Conservation (phyloP, 805 yeast species). For the Wickerhamiella hasegawae region DNA sequence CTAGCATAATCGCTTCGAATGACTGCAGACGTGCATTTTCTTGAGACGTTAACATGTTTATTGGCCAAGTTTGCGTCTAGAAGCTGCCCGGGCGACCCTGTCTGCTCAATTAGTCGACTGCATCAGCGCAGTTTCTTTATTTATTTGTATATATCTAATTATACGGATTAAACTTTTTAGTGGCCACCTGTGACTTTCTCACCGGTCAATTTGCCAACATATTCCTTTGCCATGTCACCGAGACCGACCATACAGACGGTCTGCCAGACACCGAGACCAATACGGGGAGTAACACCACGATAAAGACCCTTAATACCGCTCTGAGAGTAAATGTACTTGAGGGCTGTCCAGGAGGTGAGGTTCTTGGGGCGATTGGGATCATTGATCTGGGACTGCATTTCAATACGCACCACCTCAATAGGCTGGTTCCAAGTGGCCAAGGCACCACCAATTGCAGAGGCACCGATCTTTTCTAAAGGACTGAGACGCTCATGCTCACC, state of each 20-base stretch:
- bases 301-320: constrained; percentile 84
- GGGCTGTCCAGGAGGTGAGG: constrained; percentile 57
- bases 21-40: too few relatives aligned
- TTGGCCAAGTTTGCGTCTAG: too few relatives aligned
- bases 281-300: constrained; percentile 93
- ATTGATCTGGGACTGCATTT: constrained; percentile 88
- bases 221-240: constrained; percentile 81
- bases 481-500: constrained; percentile 40
- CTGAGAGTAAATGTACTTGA: constrained; percentile 64
- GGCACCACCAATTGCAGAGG: constrained; percentile 92
- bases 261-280: constrained; percentile 96
- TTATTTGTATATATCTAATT: too few relatives aligned
- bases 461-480: constrained; percentile 66
- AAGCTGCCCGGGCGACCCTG: too few relatives aligned
- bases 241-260: constrained; percentile 97
- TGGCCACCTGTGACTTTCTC: constrained; percentile 30
- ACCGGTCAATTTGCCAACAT: constrained; percentile 47
- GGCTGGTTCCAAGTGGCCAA: constrained; percentile 98
- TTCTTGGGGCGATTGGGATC: constrained; percentile 96
- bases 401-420: constrained; percentile 92
- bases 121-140: too few relatives aligned
- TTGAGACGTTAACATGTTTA: too few relatives aligned
- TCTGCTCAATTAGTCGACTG: too few relatives aligned
- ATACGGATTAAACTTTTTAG: too few relatives aligned
- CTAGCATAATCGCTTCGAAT: too few relatives aligned